Percentiles rank a stretch among this genome's conserved stretches.
Conservation (phyloP, 306 rosid genomes). For the Ormosia semicastrata region DNA sequence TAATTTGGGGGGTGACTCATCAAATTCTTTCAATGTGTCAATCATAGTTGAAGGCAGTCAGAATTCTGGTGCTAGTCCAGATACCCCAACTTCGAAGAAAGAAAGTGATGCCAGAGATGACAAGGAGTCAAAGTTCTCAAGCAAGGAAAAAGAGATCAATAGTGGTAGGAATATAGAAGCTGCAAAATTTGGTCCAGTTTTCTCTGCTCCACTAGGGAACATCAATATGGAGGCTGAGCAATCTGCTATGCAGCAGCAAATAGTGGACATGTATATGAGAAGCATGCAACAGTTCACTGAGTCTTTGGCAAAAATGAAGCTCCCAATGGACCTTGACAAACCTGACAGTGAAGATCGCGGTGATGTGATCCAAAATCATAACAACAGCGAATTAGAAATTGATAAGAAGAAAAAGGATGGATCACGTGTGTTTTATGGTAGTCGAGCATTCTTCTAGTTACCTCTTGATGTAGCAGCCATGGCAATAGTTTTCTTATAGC, state of each 20-base stretch:
- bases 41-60: conserved; percentile 39
- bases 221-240: conserved; percentile 74
- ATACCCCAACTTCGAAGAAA: conserved; percentile 75
- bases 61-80: conserved; percentile 40
- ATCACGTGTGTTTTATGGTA: conserved; percentile 81
- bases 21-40: conserved; percentile 37
- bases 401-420: conserved; percentile 76
- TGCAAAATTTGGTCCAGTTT: conserved; percentile 53
- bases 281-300: conserved; percentile 89
- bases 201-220: conserved; percentile 68
- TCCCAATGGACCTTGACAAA: conserved; percentile 76
- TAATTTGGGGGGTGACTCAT: conserved; percentile 30
- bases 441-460: conserved; percentile 76
- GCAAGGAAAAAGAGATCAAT: conserved; percentile 42
- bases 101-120: conserved; percentile 44
- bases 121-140: conserved; percentile 38
- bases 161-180: conserved; percentile 29
- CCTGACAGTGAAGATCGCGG: conserved; percentile 45
- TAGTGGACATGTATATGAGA: conserved; percentile 88
- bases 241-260: conserved; percentile 81
- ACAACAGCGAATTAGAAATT: conserved; percentile 40
- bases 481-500: conserved; percentile 3
- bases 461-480: conserved; percentile 21
- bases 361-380: conserved; percentile 48
- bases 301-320: conserved; percentile 82